Base-by-base conservation (phyloP, 192 early-diverging fungal genomes). In the Chytriomyces hyalinus region DNA sequence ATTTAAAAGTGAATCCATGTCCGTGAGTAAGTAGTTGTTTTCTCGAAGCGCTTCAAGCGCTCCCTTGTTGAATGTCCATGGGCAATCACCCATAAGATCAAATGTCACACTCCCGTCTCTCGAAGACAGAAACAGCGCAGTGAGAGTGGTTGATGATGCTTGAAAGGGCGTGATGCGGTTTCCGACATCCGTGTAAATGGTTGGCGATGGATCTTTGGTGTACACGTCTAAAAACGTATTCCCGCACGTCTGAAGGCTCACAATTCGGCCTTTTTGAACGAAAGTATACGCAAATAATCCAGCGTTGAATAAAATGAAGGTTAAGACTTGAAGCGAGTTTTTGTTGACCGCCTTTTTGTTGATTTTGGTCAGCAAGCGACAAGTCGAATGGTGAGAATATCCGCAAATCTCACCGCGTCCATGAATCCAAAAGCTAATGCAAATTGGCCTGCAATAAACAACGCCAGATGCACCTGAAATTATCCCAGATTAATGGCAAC, bases 361-460 rank as follows among this genome's bases (percentile, higher is more conserved):
- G 20, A 13, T 57, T 26, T 26, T 13, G 13, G 45, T 20, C 20
- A 62, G 20, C 4, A 5, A 63, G 4, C 45, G 20, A 5, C 24
- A 44, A 46, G 22, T 6, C 13, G 4, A 17, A 49, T n/a, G 6
- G 28, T n/a, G 11, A 22, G 15, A 62, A 73, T 46, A n/a, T 73
- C 22, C 15, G 20, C 15, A 57, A 59, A 45, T n/a, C 72, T 73
- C 13, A 73, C 72, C 17, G 72, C 72, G 45, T 73, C 72, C 8
- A 73, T 45, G 7, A 73, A 45, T 10, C 57, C 57, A 48, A 63
- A 60, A 8, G 45, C 45, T 11, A 73, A 63, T 20, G 63, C 44
- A 28, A 73, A 73, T 45, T 73, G 59, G 10, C 60, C 57, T 5
- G 44, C 61, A 17, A 73, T 61, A 63, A 73, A 73, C 26, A 73